Conservation (phyloP, 768 basidiomycete species). For the Mycena chlorophos region DNA sequence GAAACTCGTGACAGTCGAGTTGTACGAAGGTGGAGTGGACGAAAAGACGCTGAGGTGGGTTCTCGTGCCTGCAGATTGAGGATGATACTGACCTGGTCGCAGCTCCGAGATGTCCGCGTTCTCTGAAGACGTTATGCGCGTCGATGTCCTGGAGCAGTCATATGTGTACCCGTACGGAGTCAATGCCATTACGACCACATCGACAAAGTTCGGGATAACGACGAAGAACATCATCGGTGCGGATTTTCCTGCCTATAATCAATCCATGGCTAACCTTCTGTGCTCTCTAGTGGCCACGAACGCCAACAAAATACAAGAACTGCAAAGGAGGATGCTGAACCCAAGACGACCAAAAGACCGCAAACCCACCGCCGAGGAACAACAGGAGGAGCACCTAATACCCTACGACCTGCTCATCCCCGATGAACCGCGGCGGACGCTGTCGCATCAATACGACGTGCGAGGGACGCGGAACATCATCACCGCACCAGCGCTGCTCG, state of each 20-base stretch:
- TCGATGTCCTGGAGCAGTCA: slow-evolving; percentile 65
- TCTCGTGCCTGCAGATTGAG: background rate
- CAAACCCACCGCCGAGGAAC: slow-evolving; percentile 72
- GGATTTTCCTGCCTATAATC: slow-evolving; percentile 26
- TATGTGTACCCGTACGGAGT: slow-evolving; percentile 72
- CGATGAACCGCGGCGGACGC: slow-evolving; percentile 59
- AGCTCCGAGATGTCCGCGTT: slow-evolving; percentile 48
- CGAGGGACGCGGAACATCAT: slow-evolving; percentile 58
- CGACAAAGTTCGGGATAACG: slow-evolving; percentile 86
- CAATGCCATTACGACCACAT: slow-evolving; percentile 70
- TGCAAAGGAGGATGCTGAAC: slow-evolving; percentile 74
- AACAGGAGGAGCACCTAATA: slow-evolving; percentile 77
- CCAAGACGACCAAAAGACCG: slow-evolving; percentile 76
- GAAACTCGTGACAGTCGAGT: slow-evolving; percentile 77
- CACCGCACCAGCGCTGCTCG: slow-evolving; percentile 81
- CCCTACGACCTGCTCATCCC: slow-evolving; percentile 81
- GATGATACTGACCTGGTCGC: background rate
- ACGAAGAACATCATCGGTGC: slow-evolving; percentile 83
- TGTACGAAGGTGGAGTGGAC: slow-evolving; percentile 80
- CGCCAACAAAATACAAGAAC: slow-evolving; percentile 69
- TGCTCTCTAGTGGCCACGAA: slow-evolving; percentile 70
- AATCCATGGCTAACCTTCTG: background rate
- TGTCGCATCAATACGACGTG: slow-evolving; percentile 54
- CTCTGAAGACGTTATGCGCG: slow-evolving; percentile 50
- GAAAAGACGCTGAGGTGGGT: slow-evolving; percentile 72